A percentile compares a stretch with the other conserved stretches of the same genome.
Evolutionary conservation across 208 protist species (phyloP).

Genomic region (Leishmania martiniquensis): DNA sequence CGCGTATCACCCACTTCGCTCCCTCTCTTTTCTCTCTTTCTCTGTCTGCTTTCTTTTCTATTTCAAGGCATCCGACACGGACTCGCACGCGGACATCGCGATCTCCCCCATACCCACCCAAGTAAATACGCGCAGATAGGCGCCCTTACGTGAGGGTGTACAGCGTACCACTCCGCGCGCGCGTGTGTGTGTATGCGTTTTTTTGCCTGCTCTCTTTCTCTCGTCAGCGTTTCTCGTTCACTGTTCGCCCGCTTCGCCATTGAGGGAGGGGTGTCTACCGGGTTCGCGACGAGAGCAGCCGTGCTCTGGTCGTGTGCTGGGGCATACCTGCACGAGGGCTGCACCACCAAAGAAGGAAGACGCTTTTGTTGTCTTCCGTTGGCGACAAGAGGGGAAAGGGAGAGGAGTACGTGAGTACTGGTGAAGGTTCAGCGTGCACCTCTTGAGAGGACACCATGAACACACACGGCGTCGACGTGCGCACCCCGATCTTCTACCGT

Average conservation of each 20-base stretch:
- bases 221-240: background rate
- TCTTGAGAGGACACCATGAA: constrained; percentile 2
- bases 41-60: background rate
- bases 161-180: no score
- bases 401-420: background rate
- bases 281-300: background rate
- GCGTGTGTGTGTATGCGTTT: background rate
- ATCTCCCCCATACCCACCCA: background rate
- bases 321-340: background rate
- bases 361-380: background rate
- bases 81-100: background rate
- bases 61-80: background rate
- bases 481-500: constrained; percentile 45
- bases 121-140: background rate
- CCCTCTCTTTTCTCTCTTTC: background rate
- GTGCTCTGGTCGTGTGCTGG: background rate
- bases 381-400: background rate
- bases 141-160: background rate
- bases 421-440: background rate
- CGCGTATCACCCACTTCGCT: no score
- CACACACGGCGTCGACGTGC: constrained; percentile 35
- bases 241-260: no score
- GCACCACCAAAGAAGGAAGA: background rate
- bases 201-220: background rate
- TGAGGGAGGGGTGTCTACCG: background rate